Percentiles rank a stretch among this genome's conserved stretches.
phyloP scores from a whole-genome alignment of 345 rosid species.

The Kernera saxatilis region DNA sequence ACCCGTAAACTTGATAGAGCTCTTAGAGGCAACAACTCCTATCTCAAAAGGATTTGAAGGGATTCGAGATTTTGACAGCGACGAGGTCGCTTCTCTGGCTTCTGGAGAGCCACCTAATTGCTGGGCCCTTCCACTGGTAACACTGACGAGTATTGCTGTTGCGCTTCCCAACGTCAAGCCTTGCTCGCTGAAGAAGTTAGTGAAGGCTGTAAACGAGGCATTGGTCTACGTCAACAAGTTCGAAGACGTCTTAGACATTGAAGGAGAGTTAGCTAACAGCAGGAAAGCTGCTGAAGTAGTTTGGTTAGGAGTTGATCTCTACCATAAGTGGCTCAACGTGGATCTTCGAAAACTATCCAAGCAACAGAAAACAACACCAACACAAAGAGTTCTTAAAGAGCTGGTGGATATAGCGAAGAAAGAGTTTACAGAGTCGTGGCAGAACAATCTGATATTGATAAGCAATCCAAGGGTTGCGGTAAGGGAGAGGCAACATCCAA shows the following conservation, averaged over 20 bases:
- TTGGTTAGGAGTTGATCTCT: slow-evolving; percentile 58
- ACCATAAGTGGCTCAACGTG: no score
- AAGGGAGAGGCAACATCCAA: slow-evolving; percentile 79
- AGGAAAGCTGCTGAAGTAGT: slow-evolving; percentile 51
- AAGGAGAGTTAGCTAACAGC: slow-evolving; percentile 31
- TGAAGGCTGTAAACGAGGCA: slow-evolving; percentile 52
- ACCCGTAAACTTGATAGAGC: slow-evolving; percentile 46
- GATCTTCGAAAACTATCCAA: slow-evolving; percentile 46
- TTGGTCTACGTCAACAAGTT: slow-evolving; percentile 43
- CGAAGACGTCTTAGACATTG: slow-evolving; percentile 36
- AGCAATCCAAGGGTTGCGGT: slow-evolving; percentile 59
- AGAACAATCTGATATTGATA: not conserved
- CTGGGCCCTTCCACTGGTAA: slow-evolving; percentile 71
- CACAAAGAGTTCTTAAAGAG: slow-evolving; percentile 44
- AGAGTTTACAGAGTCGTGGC: slow-evolving; percentile 35
- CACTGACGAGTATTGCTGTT: slow-evolving; percentile 55
- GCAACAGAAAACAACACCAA: slow-evolving; percentile 24
- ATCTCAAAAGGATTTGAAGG: slow-evolving; percentile 46
- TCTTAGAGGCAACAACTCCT: slow-evolving; percentile 40
- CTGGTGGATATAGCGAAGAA: slow-evolving; percentile 47
- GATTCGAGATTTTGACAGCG: slow-evolving; percentile 49
- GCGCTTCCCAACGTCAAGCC: slow-evolving; percentile 47
- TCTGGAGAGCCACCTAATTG: slow-evolving; percentile 51
- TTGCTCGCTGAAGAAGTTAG: slow-evolving; percentile 30
- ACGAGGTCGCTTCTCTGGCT: slow-evolving; percentile 38